Evolutionary conservation across 768 basidiomycete genomes (phyloP).

Genomic region (Mycena belliarum): DNA sequence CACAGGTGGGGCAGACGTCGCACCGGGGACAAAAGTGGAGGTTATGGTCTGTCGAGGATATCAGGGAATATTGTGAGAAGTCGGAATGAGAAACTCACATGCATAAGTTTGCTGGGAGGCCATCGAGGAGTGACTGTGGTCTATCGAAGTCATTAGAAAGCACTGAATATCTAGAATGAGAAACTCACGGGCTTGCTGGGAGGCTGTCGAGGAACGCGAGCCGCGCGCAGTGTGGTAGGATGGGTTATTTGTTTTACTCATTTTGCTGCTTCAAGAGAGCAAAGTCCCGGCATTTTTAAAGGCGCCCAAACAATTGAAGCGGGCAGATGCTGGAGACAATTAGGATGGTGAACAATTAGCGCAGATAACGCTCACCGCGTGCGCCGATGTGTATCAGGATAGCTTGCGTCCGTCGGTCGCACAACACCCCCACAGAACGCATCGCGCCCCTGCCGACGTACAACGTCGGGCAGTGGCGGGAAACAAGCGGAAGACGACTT

Average conservation of each 20-base stretch:
- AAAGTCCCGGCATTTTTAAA: too few species aligned
- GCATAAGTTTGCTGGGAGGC: neutral
- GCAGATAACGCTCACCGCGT: conserved; percentile 1
- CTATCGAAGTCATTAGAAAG: too few species aligned
- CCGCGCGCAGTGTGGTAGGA: conserved; percentile 3
- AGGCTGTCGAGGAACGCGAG: neutral
- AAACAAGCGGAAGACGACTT: too few species aligned
- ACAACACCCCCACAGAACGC: too few species aligned
- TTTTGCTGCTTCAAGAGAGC: neutral
- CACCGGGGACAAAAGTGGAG: conserved; percentile 1
- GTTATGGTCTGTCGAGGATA: neutral
- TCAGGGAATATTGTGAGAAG: neutral
- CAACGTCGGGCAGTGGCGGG: too few species aligned
- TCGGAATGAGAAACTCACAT: neutral
- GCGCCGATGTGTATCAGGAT: neutral
- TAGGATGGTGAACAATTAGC: conserved; percentile 15
- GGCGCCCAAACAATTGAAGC: too few species aligned
- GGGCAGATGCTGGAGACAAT: conserved; percentile 15
- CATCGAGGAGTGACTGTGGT: too few species aligned
- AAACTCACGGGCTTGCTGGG: too few species aligned
- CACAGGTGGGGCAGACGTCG: neutral
- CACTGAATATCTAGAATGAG: too few species aligned
- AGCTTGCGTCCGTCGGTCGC: too few species aligned
- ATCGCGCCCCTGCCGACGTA: too few species aligned
- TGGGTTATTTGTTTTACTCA: neutral